A percentile compares a stretch with the other conserved stretches of the same genome.
Conservation (phyloP, 805 yeast species). For the Kodamaea kaohsiungensis region DNA sequence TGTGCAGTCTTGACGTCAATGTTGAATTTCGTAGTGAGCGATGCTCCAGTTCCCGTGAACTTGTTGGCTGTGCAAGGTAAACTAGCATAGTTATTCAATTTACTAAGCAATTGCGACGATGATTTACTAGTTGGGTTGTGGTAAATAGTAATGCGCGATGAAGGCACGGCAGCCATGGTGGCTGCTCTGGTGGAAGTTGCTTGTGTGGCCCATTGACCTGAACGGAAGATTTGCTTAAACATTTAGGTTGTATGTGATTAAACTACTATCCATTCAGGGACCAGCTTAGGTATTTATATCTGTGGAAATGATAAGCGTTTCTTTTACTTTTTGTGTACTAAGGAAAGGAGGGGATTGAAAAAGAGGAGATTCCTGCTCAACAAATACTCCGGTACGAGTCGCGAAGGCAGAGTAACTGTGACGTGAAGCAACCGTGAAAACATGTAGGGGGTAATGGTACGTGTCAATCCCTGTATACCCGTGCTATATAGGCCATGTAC, state of each 20-base stretch:
- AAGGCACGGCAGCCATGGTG: conserved; percentile 6
- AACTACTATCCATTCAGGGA: background rate
- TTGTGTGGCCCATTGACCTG: conserved; percentile 3
- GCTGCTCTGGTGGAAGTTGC: background rate
- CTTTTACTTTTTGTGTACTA: background rate
- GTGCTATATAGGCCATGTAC: no score
- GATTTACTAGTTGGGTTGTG: conserved; percentile 30
- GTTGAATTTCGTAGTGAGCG: conserved; percentile 18
- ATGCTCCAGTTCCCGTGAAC: conserved; percentile 8
- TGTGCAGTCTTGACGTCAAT: conserved; percentile 19
- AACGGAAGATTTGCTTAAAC: conserved; percentile 10
- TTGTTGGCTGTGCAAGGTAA: conserved; percentile 19
- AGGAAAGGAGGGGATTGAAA: conserved; percentile 1
- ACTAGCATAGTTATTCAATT: conserved; percentile 19
- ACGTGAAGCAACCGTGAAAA: no score
- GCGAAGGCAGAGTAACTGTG: background rate
- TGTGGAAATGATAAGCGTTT: background rate
- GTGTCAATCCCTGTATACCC: no score
- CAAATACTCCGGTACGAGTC: conserved; percentile 2
- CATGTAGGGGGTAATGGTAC: no score
- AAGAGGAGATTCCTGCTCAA: conserved; percentile 7
- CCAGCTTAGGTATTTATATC: background rate
- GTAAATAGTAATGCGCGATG: conserved; percentile 27
- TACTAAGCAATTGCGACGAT: conserved; percentile 28
- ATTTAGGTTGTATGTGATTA: conserved; percentile 1